phyloP scores from a whole-genome alignment of 1,139 yeast species.

The Pichiaceae sp. region DNA sequence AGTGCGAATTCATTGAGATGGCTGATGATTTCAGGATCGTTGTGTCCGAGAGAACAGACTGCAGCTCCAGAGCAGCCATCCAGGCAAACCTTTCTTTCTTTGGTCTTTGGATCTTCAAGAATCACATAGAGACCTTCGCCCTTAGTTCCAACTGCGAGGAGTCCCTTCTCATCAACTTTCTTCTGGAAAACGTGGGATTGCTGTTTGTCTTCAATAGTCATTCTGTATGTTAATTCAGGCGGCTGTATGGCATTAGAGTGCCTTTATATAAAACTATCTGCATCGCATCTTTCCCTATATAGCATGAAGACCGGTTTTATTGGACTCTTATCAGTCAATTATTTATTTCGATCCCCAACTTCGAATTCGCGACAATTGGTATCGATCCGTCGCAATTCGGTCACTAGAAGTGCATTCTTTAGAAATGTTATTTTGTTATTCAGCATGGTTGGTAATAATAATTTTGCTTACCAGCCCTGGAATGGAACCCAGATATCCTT shows the following conservation, averaged over 20 bases:
- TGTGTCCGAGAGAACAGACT: conserved; percentile 43
- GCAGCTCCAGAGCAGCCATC: conserved; percentile 60
- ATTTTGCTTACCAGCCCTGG: conserved; percentile 46
- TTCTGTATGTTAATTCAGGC: too few species aligned
- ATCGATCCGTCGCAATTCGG: too few species aligned
- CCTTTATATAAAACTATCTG: too few species aligned
- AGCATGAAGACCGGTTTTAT: too few species aligned
- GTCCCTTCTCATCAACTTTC: conserved; percentile 14
- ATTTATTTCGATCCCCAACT: too few species aligned
- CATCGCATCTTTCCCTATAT: too few species aligned
- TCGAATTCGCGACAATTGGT: too few species aligned
- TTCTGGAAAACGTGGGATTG: conserved; percentile 17
- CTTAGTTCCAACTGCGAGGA: conserved; percentile 34
- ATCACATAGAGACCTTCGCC: conserved; percentile 34
- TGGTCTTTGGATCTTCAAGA: conserved; percentile 38
- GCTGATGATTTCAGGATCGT: conserved; percentile 40
- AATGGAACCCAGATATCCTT: conserved; percentile 68
- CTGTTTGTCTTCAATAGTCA: conserved; percentile 10
- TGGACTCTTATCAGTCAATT: too few species aligned
- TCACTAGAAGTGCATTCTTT: too few species aligned
- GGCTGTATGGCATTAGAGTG: too few species aligned
- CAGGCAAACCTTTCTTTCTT: conserved; percentile 30
- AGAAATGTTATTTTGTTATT: too few species aligned
- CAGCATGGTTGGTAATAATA: too few species aligned
- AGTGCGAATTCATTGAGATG: conserved; percentile 40